Conservation (phyloP, 495 filamentous ascomycete species). For the Penicillium bialowiezense region DNA sequence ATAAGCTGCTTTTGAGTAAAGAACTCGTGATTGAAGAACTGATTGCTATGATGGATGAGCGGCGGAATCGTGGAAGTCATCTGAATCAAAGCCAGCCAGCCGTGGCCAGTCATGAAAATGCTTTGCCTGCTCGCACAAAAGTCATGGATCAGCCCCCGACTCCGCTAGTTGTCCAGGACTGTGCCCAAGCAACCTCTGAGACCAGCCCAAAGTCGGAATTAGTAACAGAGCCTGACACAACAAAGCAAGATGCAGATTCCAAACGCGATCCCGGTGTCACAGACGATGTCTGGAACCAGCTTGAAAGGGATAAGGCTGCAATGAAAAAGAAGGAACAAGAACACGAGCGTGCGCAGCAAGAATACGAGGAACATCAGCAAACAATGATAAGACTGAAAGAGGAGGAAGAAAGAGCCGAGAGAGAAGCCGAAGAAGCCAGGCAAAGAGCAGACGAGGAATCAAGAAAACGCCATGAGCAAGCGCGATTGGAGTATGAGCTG, state of each 20-base stretch:
- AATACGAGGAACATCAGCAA: slow-evolving; percentile 5
- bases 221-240: neutral
- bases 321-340: slow-evolving; percentile 21
- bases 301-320: slow-evolving; percentile 47
- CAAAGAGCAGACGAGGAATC: slow-evolving; percentile 22
- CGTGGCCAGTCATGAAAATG: too few relatives aligned
- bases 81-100: too few relatives aligned
- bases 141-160: neutral
- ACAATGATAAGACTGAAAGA: slow-evolving; percentile 4
- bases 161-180: neutral
- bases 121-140: neutral
- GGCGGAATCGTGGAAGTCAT: slow-evolving; percentile 3
- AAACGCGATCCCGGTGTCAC: slow-evolving; percentile 41
- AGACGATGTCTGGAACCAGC: slow-evolving; percentile 59
- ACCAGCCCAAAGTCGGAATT: neutral
- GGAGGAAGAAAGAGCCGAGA: slow-evolving; percentile 13
- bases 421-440: slow-evolving; percentile 9
- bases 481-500: slow-evolving; percentile 27
- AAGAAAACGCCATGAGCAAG: slow-evolving; percentile 30
- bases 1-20: slow-evolving; percentile 27
- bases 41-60: slow-evolving; percentile 44
- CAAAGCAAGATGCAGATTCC: slow-evolving; percentile 37
- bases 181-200: neutral
- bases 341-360: neutral
- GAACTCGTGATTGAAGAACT: slow-evolving; percentile 35